phyloP scores from a whole-genome alignment of 2,329 filamentous ascomycete genomes.

The Conoideocrella luteorostrata region DNA sequence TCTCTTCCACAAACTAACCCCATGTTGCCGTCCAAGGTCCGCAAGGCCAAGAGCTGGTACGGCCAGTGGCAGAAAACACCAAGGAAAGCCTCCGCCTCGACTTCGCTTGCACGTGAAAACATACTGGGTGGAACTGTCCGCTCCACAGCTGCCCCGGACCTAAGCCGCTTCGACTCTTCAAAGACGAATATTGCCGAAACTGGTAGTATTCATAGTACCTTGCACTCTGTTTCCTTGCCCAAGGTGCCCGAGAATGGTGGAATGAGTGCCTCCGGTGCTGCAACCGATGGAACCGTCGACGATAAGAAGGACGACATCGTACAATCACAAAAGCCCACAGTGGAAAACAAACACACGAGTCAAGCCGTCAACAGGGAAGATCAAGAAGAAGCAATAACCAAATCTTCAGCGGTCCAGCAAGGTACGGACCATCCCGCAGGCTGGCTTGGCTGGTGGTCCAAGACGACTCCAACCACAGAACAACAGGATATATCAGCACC shows the following conservation, averaged over 20 bases:
- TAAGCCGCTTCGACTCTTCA: constrained; percentile 41
- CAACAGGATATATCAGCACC: constrained; percentile 13
- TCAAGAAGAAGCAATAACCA: background rate
- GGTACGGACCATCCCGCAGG: constrained; percentile 31
- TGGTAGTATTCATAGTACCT: constrained; percentile 22
- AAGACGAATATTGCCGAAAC: constrained; percentile 29
- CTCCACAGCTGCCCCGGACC: constrained; percentile 38
- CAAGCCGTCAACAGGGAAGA: background rate
- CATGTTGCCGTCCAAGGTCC: constrained; percentile 29
- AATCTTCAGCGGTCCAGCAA: constrained; percentile 6
- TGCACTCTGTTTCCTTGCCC: constrained; percentile 16
- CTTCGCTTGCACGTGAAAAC: constrained; percentile 53
- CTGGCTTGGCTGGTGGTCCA: constrained; percentile 50
- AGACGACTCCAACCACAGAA: constrained; percentile 16
- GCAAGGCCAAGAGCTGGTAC: constrained; percentile 55
- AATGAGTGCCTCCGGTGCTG: constrained; percentile 2
- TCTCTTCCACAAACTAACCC: background rate
- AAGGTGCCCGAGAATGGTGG: constrained; percentile 20
- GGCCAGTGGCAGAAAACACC: constrained; percentile 51
- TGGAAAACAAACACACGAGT: background rate
- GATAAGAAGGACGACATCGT: constrained; percentile 6
- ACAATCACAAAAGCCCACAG: constrained; percentile 1
- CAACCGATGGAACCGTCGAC: background rate
- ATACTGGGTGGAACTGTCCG: constrained; percentile 51
- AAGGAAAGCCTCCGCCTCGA: constrained; percentile 55